A percentile compares a stretch with the other conserved stretches of the same genome.
phyloP scores from a whole-genome alignment of 768 basidiomycete species.

The Lepiota brunneoincarnata region DNA sequence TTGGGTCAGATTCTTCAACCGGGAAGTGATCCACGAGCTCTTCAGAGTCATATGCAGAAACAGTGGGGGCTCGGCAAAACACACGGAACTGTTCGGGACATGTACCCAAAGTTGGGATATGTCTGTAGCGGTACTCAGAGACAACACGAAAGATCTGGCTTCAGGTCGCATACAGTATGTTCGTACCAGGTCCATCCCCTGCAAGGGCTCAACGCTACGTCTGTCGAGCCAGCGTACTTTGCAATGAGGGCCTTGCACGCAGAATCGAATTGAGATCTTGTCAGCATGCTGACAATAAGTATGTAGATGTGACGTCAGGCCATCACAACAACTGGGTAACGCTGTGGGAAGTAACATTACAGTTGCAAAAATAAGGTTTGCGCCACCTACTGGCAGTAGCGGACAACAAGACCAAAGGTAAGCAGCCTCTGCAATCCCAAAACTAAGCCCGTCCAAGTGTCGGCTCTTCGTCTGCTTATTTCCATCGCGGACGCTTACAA shows the following conservation, averaged over 20 bases:
- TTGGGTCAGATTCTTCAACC: constrained; percentile 38
- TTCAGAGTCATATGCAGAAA: constrained; percentile 4
- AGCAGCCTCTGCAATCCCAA: constrained; percentile 25
- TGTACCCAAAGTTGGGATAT: constrained; percentile 41
- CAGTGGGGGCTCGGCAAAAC: background rate
- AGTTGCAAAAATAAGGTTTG: constrained; percentile 58
- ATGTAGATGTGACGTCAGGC: constrained; percentile 19
- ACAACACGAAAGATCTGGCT: background rate
- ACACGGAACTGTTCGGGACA: constrained; percentile 33
- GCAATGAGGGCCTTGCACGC: constrained; percentile 53
- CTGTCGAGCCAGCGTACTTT: constrained; percentile 13
- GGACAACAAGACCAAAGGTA: constrained; percentile 29
- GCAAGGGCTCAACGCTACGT: background rate
- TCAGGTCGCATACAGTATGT: constrained; percentile 7
- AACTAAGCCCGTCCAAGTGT: constrained; percentile 37
- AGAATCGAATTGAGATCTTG: constrained; percentile 57
- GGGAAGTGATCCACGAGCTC: constrained; percentile 13
- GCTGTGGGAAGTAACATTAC: constrained; percentile 46
- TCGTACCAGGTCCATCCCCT: constrained; percentile 45
- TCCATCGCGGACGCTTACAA: constrained; percentile 34
- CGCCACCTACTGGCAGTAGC: constrained; percentile 43
- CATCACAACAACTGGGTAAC: background rate
- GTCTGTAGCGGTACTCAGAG: constrained; percentile 24
- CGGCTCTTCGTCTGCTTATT: constrained; percentile 39
- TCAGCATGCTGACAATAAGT: no score